Evolutionary conservation across 768 basidiomycete genomes (phyloP), one percentile per base, ranked within the genome.

Genomic region (Collybia mongolica): DNA sequence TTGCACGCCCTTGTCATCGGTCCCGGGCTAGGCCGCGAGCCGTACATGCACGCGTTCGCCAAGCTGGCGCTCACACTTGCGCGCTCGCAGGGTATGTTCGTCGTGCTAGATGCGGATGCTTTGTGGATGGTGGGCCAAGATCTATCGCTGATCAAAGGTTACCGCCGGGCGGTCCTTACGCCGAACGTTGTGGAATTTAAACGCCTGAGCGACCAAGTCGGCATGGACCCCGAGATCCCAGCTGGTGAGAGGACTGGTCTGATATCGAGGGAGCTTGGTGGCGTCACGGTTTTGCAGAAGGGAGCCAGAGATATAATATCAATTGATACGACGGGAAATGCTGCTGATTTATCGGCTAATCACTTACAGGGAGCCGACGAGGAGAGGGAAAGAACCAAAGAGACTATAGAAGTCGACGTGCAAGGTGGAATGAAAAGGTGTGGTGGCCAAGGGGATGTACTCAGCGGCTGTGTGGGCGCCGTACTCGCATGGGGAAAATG

Each of bases 181-280:
- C 97, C 97, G 0, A 98, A 98, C 59, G 81, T 96, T 12, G 88
- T 90, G 53, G 96, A 98, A 64, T 98, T 98, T 67, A 82, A 84
- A 62, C 75, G 95, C 11, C 67, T 98, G 29, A 84, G 85, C 53
- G 87, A 95, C 46, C 77, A 79, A 54, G 72, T 86, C 29, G 93
- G 82, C 5, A 69, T 91, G 1, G 79, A 79, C 45, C 81, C 74
- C 12, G 66, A 72, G 18, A 76, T 74, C 3, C 81, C 81, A 1
- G 56, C 65, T 5, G 69, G 74, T 17, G 70, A 81, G 52, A 77
- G 79, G n/a, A 93, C 93, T 7, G 80, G 75, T 15, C 66, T 79
- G 44, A 74, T 99, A 28, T 92, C 95, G 12, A 75, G 72, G 29
- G 73, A 72, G 2, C 76, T 99, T 5, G 93, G 92, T 9, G 93